These are phyloP conservation scores for Geotrichum klebahnii DNA, from an alignment of 1,139 yeast genomes.

Conservation along the genomic window DNA sequence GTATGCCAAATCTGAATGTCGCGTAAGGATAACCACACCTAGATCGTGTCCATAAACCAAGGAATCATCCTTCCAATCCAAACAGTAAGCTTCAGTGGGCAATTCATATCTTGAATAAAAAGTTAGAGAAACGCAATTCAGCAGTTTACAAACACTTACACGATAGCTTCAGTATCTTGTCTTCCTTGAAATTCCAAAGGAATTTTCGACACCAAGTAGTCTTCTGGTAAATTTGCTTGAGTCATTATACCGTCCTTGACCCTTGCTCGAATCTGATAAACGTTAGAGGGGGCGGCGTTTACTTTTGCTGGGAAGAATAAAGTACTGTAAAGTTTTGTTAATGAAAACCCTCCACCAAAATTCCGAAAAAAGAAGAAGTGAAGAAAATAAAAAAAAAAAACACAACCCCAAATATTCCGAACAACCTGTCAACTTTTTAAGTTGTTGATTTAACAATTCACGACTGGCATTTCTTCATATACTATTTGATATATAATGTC, in stretches of 20 bases:
- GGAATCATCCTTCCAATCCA: constrained; percentile 30
- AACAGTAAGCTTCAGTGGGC: constrained; percentile 25
- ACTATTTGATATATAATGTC: too few species aligned
- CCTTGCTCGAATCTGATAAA: too few species aligned
- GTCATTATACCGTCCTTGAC: constrained; percentile 1
- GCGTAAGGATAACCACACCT: constrained; percentile 28
- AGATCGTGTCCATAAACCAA: constrained; percentile 31
- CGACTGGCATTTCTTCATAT: too few species aligned
- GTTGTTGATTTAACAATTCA: neutral
- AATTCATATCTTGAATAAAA: constrained; percentile 20
- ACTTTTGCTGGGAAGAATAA: too few species aligned
- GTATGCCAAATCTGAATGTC: constrained; percentile 1
- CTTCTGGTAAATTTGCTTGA: constrained; percentile 6
- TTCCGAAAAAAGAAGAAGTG: too few species aligned
- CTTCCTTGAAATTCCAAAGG: constrained; percentile 16
- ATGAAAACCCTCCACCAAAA: too few species aligned
- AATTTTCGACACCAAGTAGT: constrained; percentile 10
- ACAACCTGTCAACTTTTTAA: constrained; percentile 13
- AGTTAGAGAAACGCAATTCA: neutral
- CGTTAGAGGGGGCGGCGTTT: too few species aligned
- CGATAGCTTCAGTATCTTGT: constrained; percentile 9
- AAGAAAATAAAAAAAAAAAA: too few species aligned
- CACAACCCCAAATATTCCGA: constrained; percentile 3
- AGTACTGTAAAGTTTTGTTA: too few species aligned
- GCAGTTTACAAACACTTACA: neutral